phyloP scores from a whole-genome alignment of 176 grass and related monocot species.

The Oryza meridionalis region DNA sequence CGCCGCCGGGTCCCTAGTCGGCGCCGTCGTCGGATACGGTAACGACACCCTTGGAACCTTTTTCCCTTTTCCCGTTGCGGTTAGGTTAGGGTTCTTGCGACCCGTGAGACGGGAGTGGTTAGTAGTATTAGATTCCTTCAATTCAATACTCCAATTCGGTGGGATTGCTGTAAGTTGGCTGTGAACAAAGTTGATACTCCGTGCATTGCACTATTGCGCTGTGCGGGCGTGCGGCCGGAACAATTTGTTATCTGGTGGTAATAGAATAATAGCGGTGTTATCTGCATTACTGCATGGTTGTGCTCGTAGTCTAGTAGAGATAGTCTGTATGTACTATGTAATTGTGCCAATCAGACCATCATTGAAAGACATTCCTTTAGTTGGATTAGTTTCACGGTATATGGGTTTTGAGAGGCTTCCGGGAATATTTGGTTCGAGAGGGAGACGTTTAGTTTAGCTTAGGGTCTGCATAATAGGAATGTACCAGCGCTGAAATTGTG shows the following conservation, averaged over 20 bases:
- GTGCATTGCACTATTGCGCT: neutral
- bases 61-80: neutral
- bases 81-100: conserved; percentile 36
- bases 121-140: neutral
- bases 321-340: neutral
- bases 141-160: neutral
- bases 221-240: neutral
- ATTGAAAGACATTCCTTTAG: neutral
- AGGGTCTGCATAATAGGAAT: neutral
- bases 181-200: neutral
- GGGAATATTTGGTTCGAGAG: neutral
- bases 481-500: neutral
- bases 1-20: conserved; percentile 60
- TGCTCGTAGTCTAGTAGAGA: neutral
- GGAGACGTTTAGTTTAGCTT: neutral
- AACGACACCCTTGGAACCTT: neutral
- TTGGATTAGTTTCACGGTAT: neutral
- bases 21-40: conserved; percentile 61
- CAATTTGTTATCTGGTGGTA: neutral
- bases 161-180: neutral
- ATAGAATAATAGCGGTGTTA: neutral
- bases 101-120: neutral
- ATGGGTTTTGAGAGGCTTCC: neutral
- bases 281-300: neutral
- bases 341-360: neutral